A percentile compares a stretch with the other conserved stretches of the same genome.
Evolutionary conservation across 2,329 filamentous ascomycete species (phyloP).

Genomic region (Intubia oerlemansii): DNA sequence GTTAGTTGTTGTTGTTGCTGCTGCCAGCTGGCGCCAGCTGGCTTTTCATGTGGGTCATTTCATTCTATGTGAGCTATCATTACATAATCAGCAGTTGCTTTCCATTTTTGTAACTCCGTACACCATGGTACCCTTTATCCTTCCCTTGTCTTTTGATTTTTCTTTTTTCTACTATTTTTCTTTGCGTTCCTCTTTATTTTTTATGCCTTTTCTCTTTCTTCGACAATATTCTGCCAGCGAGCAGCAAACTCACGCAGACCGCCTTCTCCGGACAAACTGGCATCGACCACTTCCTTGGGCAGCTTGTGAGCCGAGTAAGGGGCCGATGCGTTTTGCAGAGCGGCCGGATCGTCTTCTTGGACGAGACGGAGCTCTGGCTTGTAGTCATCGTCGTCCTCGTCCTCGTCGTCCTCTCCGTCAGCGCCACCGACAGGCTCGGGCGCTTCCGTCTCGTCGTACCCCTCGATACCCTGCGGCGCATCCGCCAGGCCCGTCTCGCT

Average conservation of each 20-base stretch:
- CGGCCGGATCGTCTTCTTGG: constrained; percentile 60
- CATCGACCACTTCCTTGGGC: constrained; percentile 75
- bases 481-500: constrained; percentile 10
- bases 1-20: no score
- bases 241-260: constrained; percentile 63
- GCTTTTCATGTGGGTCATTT: no score
- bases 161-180: no score
- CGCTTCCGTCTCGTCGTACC: constrained; percentile 10
- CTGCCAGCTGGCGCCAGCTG: no score
- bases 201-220: neutral
- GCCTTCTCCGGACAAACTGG: constrained; percentile 44
- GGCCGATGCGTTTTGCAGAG: constrained; percentile 64
- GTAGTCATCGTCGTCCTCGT: constrained; percentile 20
- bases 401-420: constrained; percentile 12
- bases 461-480: constrained; percentile 14
- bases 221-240: constrained; percentile 38
- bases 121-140: no score
- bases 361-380: constrained; percentile 66
- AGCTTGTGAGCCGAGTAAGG: constrained; percentile 93
- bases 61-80: no score
- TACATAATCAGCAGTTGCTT: no score
- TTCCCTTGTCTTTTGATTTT: no score
- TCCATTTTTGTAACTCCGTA: no score
- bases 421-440: no score
- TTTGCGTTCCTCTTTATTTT: no score